These are phyloP conservation scores for Botrytis tulipae DNA, from an alignment of 2,329 filamentous ascomycete species.

Conservation along the genomic window DNA sequence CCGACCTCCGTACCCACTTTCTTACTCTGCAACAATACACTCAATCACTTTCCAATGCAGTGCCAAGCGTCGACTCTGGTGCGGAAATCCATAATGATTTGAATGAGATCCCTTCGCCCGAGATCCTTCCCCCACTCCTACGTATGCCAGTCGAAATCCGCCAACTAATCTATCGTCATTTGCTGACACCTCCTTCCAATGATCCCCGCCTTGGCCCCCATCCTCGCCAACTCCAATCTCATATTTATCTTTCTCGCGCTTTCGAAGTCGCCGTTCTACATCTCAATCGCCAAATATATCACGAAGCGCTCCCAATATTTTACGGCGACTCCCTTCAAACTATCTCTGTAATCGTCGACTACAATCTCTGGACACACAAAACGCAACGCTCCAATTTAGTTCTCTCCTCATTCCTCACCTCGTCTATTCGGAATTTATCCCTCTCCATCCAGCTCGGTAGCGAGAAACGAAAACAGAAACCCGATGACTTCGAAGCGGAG, in stretches of 20 bases:
- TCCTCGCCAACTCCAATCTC: constrained; percentile 34
- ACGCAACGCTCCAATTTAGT: constrained; percentile 31
- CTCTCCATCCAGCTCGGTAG: constrained; percentile 31
- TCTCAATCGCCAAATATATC: constrained; percentile 31
- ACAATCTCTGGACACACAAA: constrained; percentile 35
- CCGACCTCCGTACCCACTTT: constrained; percentile 30
- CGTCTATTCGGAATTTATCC: constrained; percentile 32
- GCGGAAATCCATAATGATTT: constrained; percentile 13
- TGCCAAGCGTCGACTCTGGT: constrained; percentile 10
- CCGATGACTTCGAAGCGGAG: constrained; percentile 36
- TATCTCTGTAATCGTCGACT: constrained; percentile 31
- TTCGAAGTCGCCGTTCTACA: constrained; percentile 29
- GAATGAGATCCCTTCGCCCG: background rate
- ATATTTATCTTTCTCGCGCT: constrained; percentile 30
- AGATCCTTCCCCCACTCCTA: constrained; percentile 26
- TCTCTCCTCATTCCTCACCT: constrained; percentile 28
- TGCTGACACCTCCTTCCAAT: constrained; percentile 23
- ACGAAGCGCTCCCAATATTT: constrained; percentile 33
- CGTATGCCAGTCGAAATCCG: constrained; percentile 33
- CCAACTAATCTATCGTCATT: constrained; percentile 29
- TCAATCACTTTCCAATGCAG: constrained; percentile 23
- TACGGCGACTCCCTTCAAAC: constrained; percentile 31
- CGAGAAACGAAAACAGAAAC: constrained; percentile 40
- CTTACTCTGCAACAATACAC: constrained; percentile 31
- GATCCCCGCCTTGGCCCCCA: constrained; percentile 31